These are phyloP conservation scores for Dothistroma septosporum DNA, from an alignment of 2,329 filamentous ascomycete species.

Conservation along the genomic window DNA sequence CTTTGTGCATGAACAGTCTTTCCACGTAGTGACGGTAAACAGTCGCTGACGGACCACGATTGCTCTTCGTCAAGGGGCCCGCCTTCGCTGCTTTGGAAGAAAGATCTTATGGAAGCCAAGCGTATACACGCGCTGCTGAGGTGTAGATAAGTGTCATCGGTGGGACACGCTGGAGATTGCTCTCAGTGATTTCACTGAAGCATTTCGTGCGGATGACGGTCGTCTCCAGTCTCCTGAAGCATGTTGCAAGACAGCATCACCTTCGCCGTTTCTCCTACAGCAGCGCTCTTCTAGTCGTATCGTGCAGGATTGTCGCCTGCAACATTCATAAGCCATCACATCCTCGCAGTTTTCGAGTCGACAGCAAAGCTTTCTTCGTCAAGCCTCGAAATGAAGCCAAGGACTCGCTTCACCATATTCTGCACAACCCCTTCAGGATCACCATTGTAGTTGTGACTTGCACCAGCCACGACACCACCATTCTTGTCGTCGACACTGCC, in stretches of 20 bases:
- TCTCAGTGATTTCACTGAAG: too few species aligned
- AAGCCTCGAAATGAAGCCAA: constrained; percentile 44
- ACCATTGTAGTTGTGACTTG: constrained; percentile 50
- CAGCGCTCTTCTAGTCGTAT: neutral
- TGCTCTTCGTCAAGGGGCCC: too few species aligned
- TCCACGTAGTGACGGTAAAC: too few species aligned
- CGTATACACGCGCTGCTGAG: too few species aligned
- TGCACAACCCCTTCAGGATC: constrained; percentile 45
- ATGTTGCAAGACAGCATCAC: neutral
- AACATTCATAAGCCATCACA: constrained; percentile 2
- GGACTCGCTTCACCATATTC: constrained; percentile 50
- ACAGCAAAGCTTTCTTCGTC: constrained; percentile 20
- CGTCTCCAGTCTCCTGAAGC: neutral
- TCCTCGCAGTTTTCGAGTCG: constrained; percentile 4
- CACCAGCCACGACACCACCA: constrained; percentile 48
- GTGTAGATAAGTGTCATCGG: too few species aligned
- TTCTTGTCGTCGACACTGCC: constrained; percentile 48
- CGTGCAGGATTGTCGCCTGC: neutral
- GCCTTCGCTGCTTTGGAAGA: too few species aligned
- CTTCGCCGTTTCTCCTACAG: neutral
- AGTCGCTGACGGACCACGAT: too few species aligned
- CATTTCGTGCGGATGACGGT: neutral
- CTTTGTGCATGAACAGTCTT: too few species aligned
- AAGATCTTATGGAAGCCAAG: too few species aligned
- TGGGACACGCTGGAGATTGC: too few species aligned